Percentiles rank a stretch among this genome's conserved stretches.
Evolutionary conservation across 163 green algal genomes (phyloP).

Genomic region (Scenedesmus sp.): DNA sequence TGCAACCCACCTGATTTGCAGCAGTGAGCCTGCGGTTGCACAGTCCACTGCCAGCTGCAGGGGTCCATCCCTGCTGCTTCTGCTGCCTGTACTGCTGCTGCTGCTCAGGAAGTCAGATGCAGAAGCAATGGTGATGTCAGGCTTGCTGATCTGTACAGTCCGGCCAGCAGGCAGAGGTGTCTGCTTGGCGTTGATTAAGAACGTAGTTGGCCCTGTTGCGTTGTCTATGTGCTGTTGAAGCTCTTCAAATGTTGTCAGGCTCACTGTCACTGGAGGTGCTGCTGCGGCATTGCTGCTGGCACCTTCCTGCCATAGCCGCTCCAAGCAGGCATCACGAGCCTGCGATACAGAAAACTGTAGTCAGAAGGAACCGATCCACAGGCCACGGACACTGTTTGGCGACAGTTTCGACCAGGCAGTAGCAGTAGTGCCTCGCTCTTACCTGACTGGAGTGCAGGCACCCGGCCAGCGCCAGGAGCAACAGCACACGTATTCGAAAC

Average conservation of each 20-base stretch:
- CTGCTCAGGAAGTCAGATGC: neutral
- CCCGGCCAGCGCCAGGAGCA: neutral
- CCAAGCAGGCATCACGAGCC: constrained; percentile 42
- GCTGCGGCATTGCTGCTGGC: neutral
- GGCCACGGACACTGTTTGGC: neutral
- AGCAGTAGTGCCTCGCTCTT: neutral
- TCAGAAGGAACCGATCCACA: neutral
- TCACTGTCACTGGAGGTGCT: neutral
- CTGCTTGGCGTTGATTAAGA: neutral
- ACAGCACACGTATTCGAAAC: no score
- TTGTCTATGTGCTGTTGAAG: constrained; percentile 42
- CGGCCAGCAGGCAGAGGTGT: neutral
- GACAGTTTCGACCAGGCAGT: neutral
- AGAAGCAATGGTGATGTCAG: constrained; percentile 42
- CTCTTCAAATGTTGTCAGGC: constrained; percentile 20
- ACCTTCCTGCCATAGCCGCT: constrained; percentile 25
- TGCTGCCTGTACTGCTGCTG: constrained; percentile 5
- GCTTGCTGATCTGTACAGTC: constrained; percentile 32
- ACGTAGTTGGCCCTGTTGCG: constrained; percentile 29
- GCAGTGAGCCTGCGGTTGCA: constrained; percentile 2
- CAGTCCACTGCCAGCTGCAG: constrained; percentile 31
- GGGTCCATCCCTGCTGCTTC: neutral
- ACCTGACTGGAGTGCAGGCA: constrained; percentile 26
- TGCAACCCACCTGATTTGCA: constrained; percentile 38
- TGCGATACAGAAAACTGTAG: neutral